Conservation (phyloP, 768 basidiomycete species). For the Rhodotorula kratochvilovae region DNA sequence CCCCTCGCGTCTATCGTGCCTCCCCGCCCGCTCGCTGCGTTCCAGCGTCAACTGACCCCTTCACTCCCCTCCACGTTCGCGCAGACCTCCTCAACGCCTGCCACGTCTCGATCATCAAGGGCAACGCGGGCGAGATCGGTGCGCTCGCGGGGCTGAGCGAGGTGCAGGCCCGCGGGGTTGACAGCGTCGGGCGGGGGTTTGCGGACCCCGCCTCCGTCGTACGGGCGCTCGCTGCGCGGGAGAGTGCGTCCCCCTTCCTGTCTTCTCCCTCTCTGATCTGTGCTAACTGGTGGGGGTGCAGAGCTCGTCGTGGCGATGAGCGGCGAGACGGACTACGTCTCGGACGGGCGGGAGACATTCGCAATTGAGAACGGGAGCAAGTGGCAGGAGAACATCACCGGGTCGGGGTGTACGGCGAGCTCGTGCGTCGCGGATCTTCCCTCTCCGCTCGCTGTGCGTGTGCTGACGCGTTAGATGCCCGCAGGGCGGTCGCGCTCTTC, state of each 20-base stretch:
- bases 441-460: no score
- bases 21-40: no score
- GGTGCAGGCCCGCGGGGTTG: slow-evolving; percentile 76
- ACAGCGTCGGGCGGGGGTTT: slow-evolving; percentile 74
- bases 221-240: slow-evolving; percentile 62
- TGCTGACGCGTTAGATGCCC: slow-evolving; percentile 39
- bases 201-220: slow-evolving; percentile 69
- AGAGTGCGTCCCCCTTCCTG: slow-evolving; percentile 62
- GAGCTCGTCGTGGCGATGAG: slow-evolving; percentile 78
- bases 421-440: slow-evolving; percentile 9
- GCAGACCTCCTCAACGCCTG: slow-evolving; percentile 36
- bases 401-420: slow-evolving; percentile 70
- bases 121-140: slow-evolving; percentile 84
- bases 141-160: slow-evolving; percentile 70
- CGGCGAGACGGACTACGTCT: slow-evolving; percentile 73
- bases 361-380: slow-evolving; percentile 68
- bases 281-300: slow-evolving; percentile 48
- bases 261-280: not conserved
- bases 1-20: not conserved
- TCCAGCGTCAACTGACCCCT: no score
- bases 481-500: slow-evolving; percentile 70
- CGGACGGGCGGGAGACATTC: slow-evolving; percentile 70
- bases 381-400: slow-evolving; percentile 74
- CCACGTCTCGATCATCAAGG: slow-evolving; percentile 75
- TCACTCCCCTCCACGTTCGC: no score